A percentile compares a stretch with the other conserved stretches of the same genome.
Evolutionary conservation across 306 rosid species (phyloP).

Genomic region (Trifolium dubium): DNA sequence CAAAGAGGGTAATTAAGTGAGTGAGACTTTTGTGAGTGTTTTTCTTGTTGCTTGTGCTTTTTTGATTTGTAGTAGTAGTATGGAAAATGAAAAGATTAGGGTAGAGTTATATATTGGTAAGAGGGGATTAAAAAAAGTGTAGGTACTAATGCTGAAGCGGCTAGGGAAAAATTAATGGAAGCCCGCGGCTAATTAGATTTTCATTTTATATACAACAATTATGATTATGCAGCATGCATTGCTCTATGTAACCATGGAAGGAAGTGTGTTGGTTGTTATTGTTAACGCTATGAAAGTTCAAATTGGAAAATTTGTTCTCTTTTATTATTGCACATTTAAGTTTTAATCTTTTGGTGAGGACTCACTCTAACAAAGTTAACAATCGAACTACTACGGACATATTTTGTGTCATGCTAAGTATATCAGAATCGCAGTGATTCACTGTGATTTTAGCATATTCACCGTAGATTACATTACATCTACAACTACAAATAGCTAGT

Average conservation of each 20-base stretch:
- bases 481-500: too few relatives aligned
- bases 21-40: slow-evolving; percentile 36
- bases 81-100: slow-evolving; percentile 4
- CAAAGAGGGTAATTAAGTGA: not conserved
- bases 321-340: not conserved
- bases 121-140: not conserved
- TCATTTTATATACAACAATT: not conserved
- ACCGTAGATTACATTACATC: too few relatives aligned
- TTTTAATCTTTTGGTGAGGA: not conserved
- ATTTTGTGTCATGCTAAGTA: too few relatives aligned
- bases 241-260: slow-evolving; percentile 21
- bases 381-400: slow-evolving; percentile 6
- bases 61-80: not conserved
- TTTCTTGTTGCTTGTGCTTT: slow-evolving; percentile 10
- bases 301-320: not conserved
- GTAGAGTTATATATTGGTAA: not conserved
- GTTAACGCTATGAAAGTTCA: slow-evolving; percentile 12
- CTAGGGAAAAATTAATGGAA: slow-evolving; percentile 48
- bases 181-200: slow-evolving; percentile 69
- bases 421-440: too few relatives aligned
- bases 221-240: not conserved
- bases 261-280: slow-evolving; percentile 38
- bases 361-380: not conserved
- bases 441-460: too few relatives aligned
- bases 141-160: slow-evolving; percentile 66